A percentile compares a stretch with the other conserved stretches of the same genome.
phyloP scores from a whole-genome alignment of 2,329 filamentous ascomycete genomes.

The Paecilomyces fulvus region DNA sequence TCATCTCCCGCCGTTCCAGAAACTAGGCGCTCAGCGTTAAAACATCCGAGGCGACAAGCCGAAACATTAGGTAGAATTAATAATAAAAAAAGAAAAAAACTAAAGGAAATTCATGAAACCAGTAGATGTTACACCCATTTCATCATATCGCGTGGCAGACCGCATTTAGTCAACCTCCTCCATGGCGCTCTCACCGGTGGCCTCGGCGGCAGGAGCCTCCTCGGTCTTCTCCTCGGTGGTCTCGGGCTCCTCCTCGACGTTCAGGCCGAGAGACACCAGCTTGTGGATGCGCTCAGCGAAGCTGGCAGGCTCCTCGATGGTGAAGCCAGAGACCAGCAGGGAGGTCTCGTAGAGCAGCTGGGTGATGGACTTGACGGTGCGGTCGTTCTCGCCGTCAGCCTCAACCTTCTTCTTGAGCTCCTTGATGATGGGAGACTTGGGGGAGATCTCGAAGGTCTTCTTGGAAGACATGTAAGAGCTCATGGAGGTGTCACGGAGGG shows the following conservation, averaged over 20 bases:
- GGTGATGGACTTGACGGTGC: constrained; percentile 97
- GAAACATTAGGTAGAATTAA: not conserved
- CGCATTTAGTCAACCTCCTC: constrained; percentile 91
- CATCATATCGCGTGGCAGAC: not conserved
- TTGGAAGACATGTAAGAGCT: constrained; percentile 99
- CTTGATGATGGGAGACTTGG: constrained; percentile 94
- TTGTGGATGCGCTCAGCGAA: constrained; percentile 99
- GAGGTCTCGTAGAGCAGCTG: constrained; percentile 99
- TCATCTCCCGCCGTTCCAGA: not conserved
- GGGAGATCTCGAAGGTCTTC: constrained; percentile 99
- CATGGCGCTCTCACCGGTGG: constrained; percentile 86
- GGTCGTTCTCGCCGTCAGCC: constrained; percentile 93
- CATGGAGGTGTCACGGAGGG: constrained; percentile 99
- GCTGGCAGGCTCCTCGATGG: constrained; percentile 95
- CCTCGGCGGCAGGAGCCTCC: constrained; percentile 53
- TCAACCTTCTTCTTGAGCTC: constrained; percentile 99
- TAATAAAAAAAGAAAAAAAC: not conserved
- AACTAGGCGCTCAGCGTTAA: not conserved
- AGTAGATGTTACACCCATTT: not conserved
- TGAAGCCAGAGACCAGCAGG: constrained; percentile 96
- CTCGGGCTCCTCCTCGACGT: constrained; percentile 91
- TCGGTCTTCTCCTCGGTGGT: constrained; percentile 51
- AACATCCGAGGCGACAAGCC: not conserved
- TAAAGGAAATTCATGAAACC: constrained; percentile 1
- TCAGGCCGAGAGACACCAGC: constrained; percentile 94